phyloP scores from a whole-genome alignment of 169 alveolate genomes.

The Cryptosporidium xiaoi region DNA sequence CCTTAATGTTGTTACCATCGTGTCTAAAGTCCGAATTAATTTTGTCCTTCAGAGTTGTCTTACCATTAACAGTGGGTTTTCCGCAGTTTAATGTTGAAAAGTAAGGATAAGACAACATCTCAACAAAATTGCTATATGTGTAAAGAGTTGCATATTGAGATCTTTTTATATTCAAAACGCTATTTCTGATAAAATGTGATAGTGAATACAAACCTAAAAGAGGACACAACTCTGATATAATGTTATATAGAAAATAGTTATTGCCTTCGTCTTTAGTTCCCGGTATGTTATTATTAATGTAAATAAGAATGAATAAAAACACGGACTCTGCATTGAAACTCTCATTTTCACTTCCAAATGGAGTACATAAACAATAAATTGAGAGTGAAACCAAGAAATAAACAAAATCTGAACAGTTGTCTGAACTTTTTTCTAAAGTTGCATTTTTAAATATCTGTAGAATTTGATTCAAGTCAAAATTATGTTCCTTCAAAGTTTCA shows the following conservation, averaged over 20 bases:
- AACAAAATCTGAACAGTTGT: neutral
- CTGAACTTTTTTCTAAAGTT: neutral
- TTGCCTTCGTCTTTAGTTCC: neutral
- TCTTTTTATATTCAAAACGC: constrained; percentile 28
- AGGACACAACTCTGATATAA: constrained; percentile 58
- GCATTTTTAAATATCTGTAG: no score
- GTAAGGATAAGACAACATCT: constrained; percentile 57
- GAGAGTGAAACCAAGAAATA: constrained; percentile 39
- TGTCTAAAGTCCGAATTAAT: neutral
- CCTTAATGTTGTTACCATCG: constrained; percentile 1
- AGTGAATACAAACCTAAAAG: constrained; percentile 30
- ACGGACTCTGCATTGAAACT: neutral
- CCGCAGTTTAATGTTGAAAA: neutral
- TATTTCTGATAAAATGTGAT: constrained; percentile 41
- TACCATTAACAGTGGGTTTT: neutral
- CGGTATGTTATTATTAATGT: constrained; percentile 10
- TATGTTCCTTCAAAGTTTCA: no score
- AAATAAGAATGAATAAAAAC: constrained; percentile 11
- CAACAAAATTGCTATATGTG: constrained; percentile 31
- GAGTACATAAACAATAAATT: constrained; percentile 46
- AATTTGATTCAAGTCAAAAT: no score
- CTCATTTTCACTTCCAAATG: constrained; percentile 4
- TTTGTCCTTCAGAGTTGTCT: neutral
- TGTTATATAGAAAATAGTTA: constrained; percentile 6
- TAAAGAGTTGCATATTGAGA: constrained; percentile 63